Evolutionary conservation across 1,284 basidiomycete genomes (phyloP).

Genomic region (Trichosporon asahii): DNA sequence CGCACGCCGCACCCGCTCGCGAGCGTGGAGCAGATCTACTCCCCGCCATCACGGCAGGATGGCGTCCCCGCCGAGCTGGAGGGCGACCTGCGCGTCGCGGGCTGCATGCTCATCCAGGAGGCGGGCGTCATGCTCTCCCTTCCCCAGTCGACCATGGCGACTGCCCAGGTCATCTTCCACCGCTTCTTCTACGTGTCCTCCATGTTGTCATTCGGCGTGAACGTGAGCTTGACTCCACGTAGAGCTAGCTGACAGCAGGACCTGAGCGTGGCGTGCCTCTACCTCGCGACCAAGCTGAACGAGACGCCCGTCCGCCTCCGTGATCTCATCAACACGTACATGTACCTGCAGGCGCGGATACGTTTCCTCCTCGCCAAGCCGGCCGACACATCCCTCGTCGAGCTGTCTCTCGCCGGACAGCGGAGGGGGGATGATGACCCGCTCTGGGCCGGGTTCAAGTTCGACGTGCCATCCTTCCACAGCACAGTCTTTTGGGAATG

Average conservation of each 20-base stretch:
- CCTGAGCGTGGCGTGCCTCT: slow-evolving; percentile 85
- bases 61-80: slow-evolving; percentile 77
- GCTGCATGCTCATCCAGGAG: slow-evolving; percentile 90
- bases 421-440: slow-evolving; percentile 11
- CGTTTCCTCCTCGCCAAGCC: slow-evolving; percentile 42
- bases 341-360: slow-evolving; percentile 60
- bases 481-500: slow-evolving; percentile 50
- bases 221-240: slow-evolving; percentile 57
- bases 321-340: slow-evolving; percentile 91
- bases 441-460: slow-evolving; percentile 43
- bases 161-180: slow-evolving; percentile 93
- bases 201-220: slow-evolving; percentile 86
- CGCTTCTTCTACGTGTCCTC: slow-evolving; percentile 96
- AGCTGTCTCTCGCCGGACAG: slow-evolving; percentile 10
- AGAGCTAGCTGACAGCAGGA: slow-evolving; percentile 59
- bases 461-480: slow-evolving; percentile 44
- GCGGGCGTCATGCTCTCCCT: slow-evolving; percentile 85
- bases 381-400: slow-evolving; percentile 22
- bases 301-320: slow-evolving; percentile 88
- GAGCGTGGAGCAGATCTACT: slow-evolving; percentile 69
- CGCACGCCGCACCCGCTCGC: slow-evolving; percentile 77
- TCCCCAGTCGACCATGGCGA: slow-evolving; percentile 95
- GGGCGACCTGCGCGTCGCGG: slow-evolving; percentile 77
- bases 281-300: slow-evolving; percentile 92
- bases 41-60: slow-evolving; percentile 75